Evolutionary conservation across 805 yeast species (phyloP).

Genomic region (Grigorovia transvaalensis): DNA sequence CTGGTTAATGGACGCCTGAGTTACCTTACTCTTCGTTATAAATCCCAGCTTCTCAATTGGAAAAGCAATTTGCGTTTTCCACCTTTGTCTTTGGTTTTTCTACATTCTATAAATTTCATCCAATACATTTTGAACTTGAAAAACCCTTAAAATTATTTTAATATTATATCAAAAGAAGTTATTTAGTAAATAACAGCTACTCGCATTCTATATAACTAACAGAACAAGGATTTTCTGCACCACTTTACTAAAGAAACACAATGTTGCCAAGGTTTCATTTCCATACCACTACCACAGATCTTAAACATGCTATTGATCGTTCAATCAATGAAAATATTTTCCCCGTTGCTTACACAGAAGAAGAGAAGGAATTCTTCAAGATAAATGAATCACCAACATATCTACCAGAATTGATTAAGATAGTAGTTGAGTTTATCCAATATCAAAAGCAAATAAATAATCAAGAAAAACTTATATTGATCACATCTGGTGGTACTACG

Average conservation of each 20-base stretch:
- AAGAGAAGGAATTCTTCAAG: slow-evolving; percentile 68
- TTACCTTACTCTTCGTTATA: too few relatives aligned
- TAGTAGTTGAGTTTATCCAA: slow-evolving; percentile 51
- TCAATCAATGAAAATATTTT: slow-evolving; percentile 46
- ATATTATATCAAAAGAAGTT: neutral
- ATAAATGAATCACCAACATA: slow-evolving; percentile 65
- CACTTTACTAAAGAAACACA: neutral
- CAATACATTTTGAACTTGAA: neutral
- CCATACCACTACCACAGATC: slow-evolving; percentile 61
- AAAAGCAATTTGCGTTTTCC: neutral
- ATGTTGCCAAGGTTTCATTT: slow-evolving; percentile 8
- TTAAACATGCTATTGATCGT: slow-evolving; percentile 70
- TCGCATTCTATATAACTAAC: neutral
- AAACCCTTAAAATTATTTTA: neutral
- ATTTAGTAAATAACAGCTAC: neutral
- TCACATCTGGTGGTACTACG: slow-evolving; percentile 94
- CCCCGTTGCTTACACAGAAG: slow-evolving; percentile 60
- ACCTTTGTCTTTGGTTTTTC: too few relatives aligned
- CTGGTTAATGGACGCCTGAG: too few relatives aligned
- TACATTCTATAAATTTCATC: neutral
- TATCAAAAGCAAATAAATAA: slow-evolving; percentile 34
- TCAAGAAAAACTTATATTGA: slow-evolving; percentile 54
- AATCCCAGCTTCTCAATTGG: too few relatives aligned
- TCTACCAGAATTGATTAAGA: slow-evolving; percentile 46
- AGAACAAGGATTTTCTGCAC: neutral